Evolutionary conservation across 1,284 basidiomycete genomes (phyloP), one percentile per base, ranked within the genome.

Genomic region (Irpex lacteus): DNA sequence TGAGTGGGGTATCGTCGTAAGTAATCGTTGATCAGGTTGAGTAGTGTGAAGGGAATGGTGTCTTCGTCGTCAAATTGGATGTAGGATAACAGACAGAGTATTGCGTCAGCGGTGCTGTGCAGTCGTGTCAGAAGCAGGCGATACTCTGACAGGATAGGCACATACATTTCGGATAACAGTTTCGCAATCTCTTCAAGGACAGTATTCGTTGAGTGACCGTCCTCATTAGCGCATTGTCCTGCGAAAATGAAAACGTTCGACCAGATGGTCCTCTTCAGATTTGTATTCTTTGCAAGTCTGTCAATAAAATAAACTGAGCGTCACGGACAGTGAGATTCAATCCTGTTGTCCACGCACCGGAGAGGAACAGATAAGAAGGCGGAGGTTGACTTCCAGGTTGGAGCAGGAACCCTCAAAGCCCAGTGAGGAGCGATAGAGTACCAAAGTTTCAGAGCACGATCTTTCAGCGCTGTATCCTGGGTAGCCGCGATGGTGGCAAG

Each of bases 311-410:
- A 2, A 53, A 18, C 3, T 53, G 5, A 18, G 19, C 4, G 8
- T 26, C 8, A 4, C 1, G 3, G 2, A 9, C 3, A 18, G 50
- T 26, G 19, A 3, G 5, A 26, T 2, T 15, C 4, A 3, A 15
- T 53, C 4, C n/a, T n/a, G 18, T 26, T 21, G 19, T 5, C 8
- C 19, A 34, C 57, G 7, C 18, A 59, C 57, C 37, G 26, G 5
- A 13, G 13, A 50, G 60, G 60, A n/a, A 55, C n/a, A 18, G 50
- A 37, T 5, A 61, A 36, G 60, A 61, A 61, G n/a, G 13, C 32
- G 18, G 37, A 36, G 1, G 52, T 37, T 7, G 52, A 52, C 15
- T 55, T 2, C 60, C 60, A 61, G 13, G 53, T 13, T 6, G 15
- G n/a, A 13, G 7, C 15, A 13, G 52, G 34, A 6, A 2, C n/a